Percentiles rank a stretch among this genome's conserved stretches.
Conservation (phyloP, 2,329 filamentous ascomycete genomes). For the Mycosphaerella sp. region DNA sequence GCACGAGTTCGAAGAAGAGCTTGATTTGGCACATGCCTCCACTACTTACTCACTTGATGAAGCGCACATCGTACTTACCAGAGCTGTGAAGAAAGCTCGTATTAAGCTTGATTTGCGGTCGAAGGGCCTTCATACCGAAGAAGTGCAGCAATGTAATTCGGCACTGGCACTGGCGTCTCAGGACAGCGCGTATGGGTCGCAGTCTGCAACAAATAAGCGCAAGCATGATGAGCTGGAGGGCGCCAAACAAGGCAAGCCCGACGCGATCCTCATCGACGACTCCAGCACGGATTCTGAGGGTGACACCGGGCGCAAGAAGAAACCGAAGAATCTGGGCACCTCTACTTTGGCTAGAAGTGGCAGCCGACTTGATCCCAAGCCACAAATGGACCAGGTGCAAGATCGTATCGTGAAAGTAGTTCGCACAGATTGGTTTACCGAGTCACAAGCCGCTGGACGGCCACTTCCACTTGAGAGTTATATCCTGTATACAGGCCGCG, state of each 20-base stretch:
- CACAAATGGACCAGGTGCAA: not conserved
- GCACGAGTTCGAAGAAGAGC: conserved; percentile 57
- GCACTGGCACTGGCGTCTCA: not conserved
- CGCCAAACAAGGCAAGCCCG: conserved; percentile 6
- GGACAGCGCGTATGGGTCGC: not conserved
- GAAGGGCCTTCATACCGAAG: conserved; percentile 53
- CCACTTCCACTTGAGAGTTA: conserved; percentile 46
- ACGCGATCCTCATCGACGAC: conserved; percentile 23
- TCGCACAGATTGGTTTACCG: conserved; percentile 50
- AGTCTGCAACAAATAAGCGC: conserved; percentile 9
- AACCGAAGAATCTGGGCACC: not conserved
- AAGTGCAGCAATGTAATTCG: not conserved
- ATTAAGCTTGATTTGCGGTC: conserved; percentile 72
- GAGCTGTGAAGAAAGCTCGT: conserved; percentile 61
- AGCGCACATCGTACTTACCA: conserved; percentile 68
- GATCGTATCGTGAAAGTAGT: conserved; percentile 45
- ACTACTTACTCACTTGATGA: conserved; percentile 67
- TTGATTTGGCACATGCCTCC: conserved; percentile 50
- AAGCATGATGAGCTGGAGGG: conserved; percentile 5
- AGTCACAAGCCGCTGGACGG: conserved; percentile 40
- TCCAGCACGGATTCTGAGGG: conserved; percentile 36
- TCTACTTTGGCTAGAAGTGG: not conserved
- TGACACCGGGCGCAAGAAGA: conserved; percentile 15
- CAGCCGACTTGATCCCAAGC: not conserved
- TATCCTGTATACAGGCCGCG: conserved; percentile 48